These are phyloP conservation scores for Solanum chaucha DNA, from an alignment of 257 asterid genomes.

Conservation along the genomic window DNA sequence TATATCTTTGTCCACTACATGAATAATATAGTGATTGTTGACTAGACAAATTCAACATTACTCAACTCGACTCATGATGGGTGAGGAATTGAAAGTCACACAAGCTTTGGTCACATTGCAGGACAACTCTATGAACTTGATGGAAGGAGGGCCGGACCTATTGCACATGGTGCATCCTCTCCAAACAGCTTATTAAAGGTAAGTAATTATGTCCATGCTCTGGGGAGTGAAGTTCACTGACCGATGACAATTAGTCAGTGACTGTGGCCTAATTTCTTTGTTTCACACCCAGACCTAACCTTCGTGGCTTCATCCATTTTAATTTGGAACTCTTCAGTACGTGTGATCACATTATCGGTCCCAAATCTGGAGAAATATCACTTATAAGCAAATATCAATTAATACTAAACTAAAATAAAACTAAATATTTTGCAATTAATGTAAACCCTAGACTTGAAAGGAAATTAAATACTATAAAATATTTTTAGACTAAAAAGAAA, in stretches of 20 bases:
- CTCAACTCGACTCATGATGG: neutral
- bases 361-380: neutral
- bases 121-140: conserved; percentile 88
- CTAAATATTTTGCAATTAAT: too few relatives aligned
- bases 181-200: conserved; percentile 55
- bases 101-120: conserved; percentile 1
- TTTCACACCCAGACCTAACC: neutral
- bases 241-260: neutral
- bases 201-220: neutral
- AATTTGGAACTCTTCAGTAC: neutral
- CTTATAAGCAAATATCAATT: neutral
- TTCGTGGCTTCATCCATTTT: neutral
- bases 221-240: neutral
- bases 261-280: neutral
- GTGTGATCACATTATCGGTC: neutral
- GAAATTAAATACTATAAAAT: too few relatives aligned
- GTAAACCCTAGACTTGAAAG: too few relatives aligned
- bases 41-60: neutral
- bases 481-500: too few relatives aligned
- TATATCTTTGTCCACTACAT: neutral
- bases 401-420: neutral
- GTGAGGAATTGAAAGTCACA: neutral
- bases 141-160: conserved; percentile 79
- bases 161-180: conserved; percentile 78
- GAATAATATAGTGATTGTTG: neutral